phyloP scores from a whole-genome alignment of 2,329 filamentous ascomycete species.

The Scolecobasidium constrictum region DNA sequence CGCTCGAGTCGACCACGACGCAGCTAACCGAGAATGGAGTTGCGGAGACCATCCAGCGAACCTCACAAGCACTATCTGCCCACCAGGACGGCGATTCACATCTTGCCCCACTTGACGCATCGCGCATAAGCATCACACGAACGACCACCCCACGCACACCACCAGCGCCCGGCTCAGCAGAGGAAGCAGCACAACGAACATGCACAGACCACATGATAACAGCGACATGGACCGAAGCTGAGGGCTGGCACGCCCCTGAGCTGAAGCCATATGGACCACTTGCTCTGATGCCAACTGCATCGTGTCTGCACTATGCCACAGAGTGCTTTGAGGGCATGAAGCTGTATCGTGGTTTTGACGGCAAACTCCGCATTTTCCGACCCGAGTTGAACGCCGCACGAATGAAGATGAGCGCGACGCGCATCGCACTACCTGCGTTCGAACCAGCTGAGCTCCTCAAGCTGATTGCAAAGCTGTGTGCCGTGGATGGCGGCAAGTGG shows the following conservation, averaged over 20 bases:
- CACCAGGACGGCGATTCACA: slow-evolving; percentile 10
- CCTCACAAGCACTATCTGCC: slow-evolving; percentile 13
- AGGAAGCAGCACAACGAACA: slow-evolving; percentile 28
- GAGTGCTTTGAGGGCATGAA: slow-evolving; percentile 88
- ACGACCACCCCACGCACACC: slow-evolving; percentile 30
- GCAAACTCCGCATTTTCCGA: slow-evolving; percentile 66
- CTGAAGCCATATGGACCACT: slow-evolving; percentile 70
- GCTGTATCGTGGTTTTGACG: slow-evolving; percentile 56
- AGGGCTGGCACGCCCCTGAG: slow-evolving; percentile 64
- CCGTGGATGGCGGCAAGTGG: slow-evolving; percentile 68
- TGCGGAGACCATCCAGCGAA: slow-evolving; percentile 14
- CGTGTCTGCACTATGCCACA: slow-evolving; percentile 77
- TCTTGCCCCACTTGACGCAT: slow-evolving; percentile 32
- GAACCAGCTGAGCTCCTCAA: slow-evolving; percentile 60
- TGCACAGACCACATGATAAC: slow-evolving; percentile 86
- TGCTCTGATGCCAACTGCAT: slow-evolving; percentile 68
- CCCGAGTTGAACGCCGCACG: slow-evolving; percentile 61
- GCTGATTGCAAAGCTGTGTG: slow-evolving; percentile 60
- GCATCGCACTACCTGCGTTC: slow-evolving; percentile 68
- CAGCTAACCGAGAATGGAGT: slow-evolving; percentile 26
- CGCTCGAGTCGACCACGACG: slow-evolving; percentile 18
- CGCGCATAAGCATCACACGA: slow-evolving; percentile 29
- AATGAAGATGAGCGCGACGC: slow-evolving; percentile 42
- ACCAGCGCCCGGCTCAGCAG: slow-evolving; percentile 28
- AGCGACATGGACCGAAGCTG: slow-evolving; percentile 50